phyloP scores from a whole-genome alignment of 208 protist genomes.

The Trypanosoma melophagium region DNA sequence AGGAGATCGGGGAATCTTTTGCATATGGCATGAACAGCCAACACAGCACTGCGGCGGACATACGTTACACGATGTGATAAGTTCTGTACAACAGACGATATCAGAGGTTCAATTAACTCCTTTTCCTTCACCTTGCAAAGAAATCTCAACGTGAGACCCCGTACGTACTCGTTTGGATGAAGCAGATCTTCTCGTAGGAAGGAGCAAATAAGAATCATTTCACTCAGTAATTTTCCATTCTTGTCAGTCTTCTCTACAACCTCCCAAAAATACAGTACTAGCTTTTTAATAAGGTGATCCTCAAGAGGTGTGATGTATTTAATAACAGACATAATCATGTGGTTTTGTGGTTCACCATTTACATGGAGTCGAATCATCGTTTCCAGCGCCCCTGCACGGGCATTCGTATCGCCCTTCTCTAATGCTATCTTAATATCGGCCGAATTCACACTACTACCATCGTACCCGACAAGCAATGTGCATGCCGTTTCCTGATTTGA shows the following conservation, averaged over 20 bases:
- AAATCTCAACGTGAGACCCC: constrained; percentile 97
- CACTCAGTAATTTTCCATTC: constrained; percentile 94
- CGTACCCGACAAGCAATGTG: constrained; percentile 63
- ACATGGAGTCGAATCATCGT: constrained; percentile 92
- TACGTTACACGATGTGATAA: constrained; percentile 95
- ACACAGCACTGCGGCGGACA: constrained; percentile 97
- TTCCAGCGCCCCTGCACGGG: constrained; percentile 91
- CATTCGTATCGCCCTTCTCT: constrained; percentile 79
- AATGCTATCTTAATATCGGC: constrained; percentile 90
- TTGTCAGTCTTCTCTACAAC: constrained; percentile 95
- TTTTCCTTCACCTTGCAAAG: constrained; percentile 96
- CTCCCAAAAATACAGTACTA: constrained; percentile 98
- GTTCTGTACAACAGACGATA: constrained; percentile 93
- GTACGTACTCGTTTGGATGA: constrained; percentile 98
- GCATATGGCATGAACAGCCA: constrained; percentile 95
- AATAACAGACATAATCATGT: constrained; percentile 98
- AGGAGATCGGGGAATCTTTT: constrained; percentile 93
- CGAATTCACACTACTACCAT: constrained; percentile 37
- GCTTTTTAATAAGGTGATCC: constrained; percentile 96
- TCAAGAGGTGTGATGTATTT: constrained; percentile 93
- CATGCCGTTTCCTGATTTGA: constrained; percentile 63
- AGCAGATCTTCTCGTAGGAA: constrained; percentile 95
- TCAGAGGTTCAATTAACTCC: constrained; percentile 97
- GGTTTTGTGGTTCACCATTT: constrained; percentile 95
- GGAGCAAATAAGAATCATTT: constrained; percentile 98